Base-by-base conservation (phyloP, 2,329 filamentous ascomycete genomes). In the Parasarocladium wereldwijsianum region DNA sequence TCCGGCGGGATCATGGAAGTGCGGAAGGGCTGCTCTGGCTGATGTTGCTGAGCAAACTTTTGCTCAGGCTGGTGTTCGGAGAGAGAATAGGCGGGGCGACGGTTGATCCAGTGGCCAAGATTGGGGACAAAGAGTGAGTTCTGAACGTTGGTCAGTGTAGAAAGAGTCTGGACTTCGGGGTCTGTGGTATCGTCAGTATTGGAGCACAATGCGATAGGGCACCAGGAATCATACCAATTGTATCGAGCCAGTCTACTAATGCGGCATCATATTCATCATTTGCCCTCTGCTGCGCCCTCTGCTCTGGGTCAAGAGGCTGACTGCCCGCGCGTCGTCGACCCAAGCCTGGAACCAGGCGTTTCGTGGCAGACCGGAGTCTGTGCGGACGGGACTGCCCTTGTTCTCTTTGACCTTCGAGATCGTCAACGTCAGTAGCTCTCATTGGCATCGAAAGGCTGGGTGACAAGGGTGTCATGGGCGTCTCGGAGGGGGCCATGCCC, bases 121-220 rank as follows among this genome's bases (percentile, higher is more conserved):
- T 85, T 76, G 0, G 84, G 84, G 2, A 92, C 60, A 51, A 92
- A 92, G 8, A 93, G 69, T 0, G 83, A 90, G 48, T 93, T 93
- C 44, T 92, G 83, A 13, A 93, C 76, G 43, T 93, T 93, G 24
- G 81, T 92, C 8, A 92, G 66, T 10, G 82, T 87, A 0, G 81
- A 83, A 4, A 93, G 58, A 0, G 83, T 83, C 20, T 81, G 73
- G 4, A 93, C 75, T 54, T 92, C 81, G 24, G 83, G 82, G 43
- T 92, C 83, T 85, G 38, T 23, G 23, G 14, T n/a, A 15, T 28
- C 12, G 20, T 16, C 4, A 19, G 10, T 8, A 17, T 16, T n/a
- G 8, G 8, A 8, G 19, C 19, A 18, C 6, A 12, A 18, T 5
- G 14, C 20, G 16, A 19, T 19, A 6, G n/a, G 22, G 19, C 26